Base-by-base conservation (phyloP, 495 filamentous ascomycete species). In the Aspergillus sparsus region DNA sequence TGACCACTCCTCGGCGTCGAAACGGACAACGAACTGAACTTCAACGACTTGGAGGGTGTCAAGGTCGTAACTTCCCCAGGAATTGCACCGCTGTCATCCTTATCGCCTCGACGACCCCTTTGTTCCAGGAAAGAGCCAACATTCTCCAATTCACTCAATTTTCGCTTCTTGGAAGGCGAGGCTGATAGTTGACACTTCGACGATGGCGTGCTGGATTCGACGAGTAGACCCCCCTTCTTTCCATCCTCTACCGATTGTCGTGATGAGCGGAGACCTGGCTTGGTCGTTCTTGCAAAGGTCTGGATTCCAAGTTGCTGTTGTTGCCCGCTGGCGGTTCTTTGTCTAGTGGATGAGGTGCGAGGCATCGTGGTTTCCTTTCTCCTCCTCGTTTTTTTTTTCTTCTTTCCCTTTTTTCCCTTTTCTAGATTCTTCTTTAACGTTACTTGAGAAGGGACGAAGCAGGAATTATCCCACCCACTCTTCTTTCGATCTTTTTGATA, bases 131-230 rank as follows among this genome's bases (percentile, higher is more conserved):
- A 27, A 15, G 45, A 58, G 47, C 70, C 66, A 35, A 74, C 64
- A 35, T 76, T 77, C 58, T 75, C 71, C 44, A 78, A 59, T 60
- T 80, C 76, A 53, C 75, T 69, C 42, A 80, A 57, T 62, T 79
- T 80, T 50, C 77, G 67, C 57, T 80, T 80, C 65, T 80, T 80
- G 58, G 77, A 80, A 56, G 77, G 77, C 13, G 77, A 76, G 55
- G 68, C 64, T 12, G 74, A 66, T 0, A 74, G 66, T 34, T 31
- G 18, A 27, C 21, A 27, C 21, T 27, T 27, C 3, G 21, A 27
- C 21, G 21, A 27, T 4, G 61, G 6, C 11, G 5, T 15, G 4
- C 42, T 35, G 11, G 56, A 13, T 34, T 42, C 32, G 42, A 53
- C 47, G 36, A 69, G 60, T 2, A 54, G 42, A 27, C 21, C 21